phyloP scores from a whole-genome alignment of 768 basidiomycete species.

The Kwoniella mangroviensis region DNA sequence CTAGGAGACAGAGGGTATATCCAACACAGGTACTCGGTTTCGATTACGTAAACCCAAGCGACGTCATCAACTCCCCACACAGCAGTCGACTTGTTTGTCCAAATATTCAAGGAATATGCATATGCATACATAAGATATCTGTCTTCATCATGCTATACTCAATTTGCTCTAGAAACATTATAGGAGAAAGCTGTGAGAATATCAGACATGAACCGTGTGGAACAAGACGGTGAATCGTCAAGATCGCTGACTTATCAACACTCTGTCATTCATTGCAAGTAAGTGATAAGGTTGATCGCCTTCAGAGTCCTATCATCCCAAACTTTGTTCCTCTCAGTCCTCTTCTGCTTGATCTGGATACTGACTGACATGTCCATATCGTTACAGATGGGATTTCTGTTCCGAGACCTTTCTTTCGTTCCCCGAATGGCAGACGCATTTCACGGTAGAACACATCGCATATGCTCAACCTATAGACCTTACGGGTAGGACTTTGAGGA shows the following conservation, averaged over 20 bases:
- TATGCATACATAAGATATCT: too few species aligned
- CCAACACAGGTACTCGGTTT: too few species aligned
- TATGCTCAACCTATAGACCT: constrained; percentile 14
- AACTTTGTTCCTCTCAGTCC: not conserved
- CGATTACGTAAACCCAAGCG: too few species aligned
- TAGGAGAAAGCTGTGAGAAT: too few species aligned
- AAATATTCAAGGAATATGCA: too few species aligned
- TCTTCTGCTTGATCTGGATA: not conserved
- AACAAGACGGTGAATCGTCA: not conserved
- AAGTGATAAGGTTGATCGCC: not conserved
- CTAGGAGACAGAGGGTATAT: too few species aligned
- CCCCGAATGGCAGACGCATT: constrained; percentile 21
- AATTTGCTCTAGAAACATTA: too few species aligned
- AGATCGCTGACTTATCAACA: not conserved
- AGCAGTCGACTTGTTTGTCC: too few species aligned
- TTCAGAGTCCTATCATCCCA: not conserved
- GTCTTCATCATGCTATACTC: too few species aligned
- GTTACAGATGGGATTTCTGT: constrained; percentile 29
- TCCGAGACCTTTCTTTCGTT: constrained; percentile 9
- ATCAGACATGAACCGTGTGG: not conserved
- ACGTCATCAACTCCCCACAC: too few species aligned
- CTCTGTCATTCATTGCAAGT: not conserved
- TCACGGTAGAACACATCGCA: constrained; percentile 23
- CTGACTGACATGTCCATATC: too few species aligned
- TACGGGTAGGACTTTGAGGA: constrained; percentile 9